Base-by-base conservation (phyloP, 1,284 basidiomycete genomes). In the Sphagnurus paluster region DNA sequence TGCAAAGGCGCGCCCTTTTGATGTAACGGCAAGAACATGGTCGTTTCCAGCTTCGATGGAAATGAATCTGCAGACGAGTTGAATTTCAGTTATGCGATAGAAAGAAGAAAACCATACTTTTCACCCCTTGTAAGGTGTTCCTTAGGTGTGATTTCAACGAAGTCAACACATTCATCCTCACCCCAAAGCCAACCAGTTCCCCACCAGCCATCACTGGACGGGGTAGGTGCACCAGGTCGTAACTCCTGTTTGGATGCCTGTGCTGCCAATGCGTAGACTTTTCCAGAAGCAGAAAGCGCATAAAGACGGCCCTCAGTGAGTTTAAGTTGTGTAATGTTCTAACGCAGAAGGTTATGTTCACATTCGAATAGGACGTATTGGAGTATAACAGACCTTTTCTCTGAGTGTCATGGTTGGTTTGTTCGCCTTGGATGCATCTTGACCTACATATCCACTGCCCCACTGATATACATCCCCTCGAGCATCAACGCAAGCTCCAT, bases 401-500 rank as follows among this genome's bases (percentile, higher is more conserved):
- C 73, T 75, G 21, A 94, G 63, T n/a, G 78, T 85, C 47, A 68
- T 65, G 35, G 68, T 66, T 35, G 82, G 76, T 48, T 67, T 57
- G 19, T 58, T 54, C 25, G 46, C 43, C 29, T 58, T 56, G 30
- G 50, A 48, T 8, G 63, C 17, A 14, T 62, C 59, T 9, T 64
- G 62, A 20, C 70, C 74, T 50, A 74, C 77, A 60, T 80, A 89
- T 1, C 78, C 82, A 36, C 75, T 72, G 0, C 91, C 91, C 93
- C 92, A 95, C 59, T 93, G 90, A 65, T 93, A 91, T 1, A 93
- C 80, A 58, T 98, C 90, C 19, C 95, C 95, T 33, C 79, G 75
- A 2, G 83, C 85, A 62, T 95, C 91, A n/a, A 93, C 80, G 51
- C 86, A 90, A 3, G 87, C 90, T 1, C 82, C 91, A 55, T 93